Evolutionary conservation across 306 rosid genomes (phyloP), one percentile per base, ranked within the genome.

Genomic region (Vigna unguiculata): DNA sequence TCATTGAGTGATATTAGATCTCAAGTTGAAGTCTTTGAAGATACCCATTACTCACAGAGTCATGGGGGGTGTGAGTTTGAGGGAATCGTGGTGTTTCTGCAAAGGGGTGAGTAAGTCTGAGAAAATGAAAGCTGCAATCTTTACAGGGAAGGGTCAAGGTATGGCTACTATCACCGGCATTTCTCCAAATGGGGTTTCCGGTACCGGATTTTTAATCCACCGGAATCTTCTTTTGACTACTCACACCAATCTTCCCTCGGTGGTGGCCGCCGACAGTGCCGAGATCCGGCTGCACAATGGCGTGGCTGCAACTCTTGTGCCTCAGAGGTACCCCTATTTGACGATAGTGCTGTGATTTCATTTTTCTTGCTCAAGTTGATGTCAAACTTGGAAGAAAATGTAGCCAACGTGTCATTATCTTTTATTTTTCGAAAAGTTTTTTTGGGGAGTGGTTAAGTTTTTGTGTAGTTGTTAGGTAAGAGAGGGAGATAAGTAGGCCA

Each of bases 51-150:
- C 57, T 80, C 70, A 2, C 47, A 22, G 24, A 51, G 19, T 22
- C 16, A 96, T 96, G 98, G 98, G 88, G 38, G 91, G 87, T 81
- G 81, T 96, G 48, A 85, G 88, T 81, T 84, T 96, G 30, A 85
- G 87, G 34, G 98, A 96, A 62, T 87, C 99, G 17, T 91, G 93
- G 98, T 96, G 99, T 65, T 96, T 96, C 85, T 96, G 99, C 83
- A 96, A 91, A 83, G 99, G 99, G 22, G 88, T 91, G 19, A 83
- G 98, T 76, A 96, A 93, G 88, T 84, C 94, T 1, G 99, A 96
- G 88, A 78, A 86, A 59, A 91, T 87, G 91, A 91, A 91, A 69
- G 97, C 75, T 40, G 75, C 98, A 46, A 91, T 96, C 72, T 96
- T 87, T 77, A 69, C 94, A 7, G 88, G 87, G 9, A 93, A 91